phyloP scores from a whole-genome alignment of 257 asterid genomes.

The Capsicum pubescens region DNA sequence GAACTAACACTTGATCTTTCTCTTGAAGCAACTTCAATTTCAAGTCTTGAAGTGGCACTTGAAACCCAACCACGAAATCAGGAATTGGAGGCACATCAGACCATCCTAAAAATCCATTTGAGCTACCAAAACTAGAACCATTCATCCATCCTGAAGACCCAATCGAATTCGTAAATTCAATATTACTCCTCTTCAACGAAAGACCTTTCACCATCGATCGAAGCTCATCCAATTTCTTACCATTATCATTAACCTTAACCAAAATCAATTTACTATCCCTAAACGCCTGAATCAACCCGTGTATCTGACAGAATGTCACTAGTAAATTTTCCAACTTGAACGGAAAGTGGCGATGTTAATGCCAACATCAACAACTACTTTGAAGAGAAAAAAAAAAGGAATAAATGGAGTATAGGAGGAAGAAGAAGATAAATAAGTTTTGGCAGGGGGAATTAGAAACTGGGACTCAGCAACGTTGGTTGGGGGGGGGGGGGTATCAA shows the following conservation, averaged over 20 bases:
- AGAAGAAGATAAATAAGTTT: too few species aligned
- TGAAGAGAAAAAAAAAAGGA: not conserved
- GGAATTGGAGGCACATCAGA: conserved; percentile 34
- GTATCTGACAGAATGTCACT: conserved; percentile 34
- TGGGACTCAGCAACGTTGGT: too few species aligned
- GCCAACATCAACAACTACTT: conserved; percentile 25
- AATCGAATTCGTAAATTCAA: not conserved
- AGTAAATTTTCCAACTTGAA: conserved; percentile 29
- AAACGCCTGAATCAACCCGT: conserved; percentile 37
- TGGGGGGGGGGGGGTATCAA: too few species aligned
- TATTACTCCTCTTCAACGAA: not conserved
- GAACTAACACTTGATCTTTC: conserved; percentile 34
- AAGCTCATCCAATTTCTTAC: conserved; percentile 35
- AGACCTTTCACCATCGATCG: not conserved
- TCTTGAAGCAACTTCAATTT: conserved; percentile 36
- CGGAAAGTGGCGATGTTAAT: conserved; percentile 35
- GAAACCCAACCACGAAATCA: conserved; percentile 41
- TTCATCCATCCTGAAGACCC: not conserved
- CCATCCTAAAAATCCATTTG: conserved; percentile 34
- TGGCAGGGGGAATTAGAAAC: too few species aligned
- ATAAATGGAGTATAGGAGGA: too few species aligned
- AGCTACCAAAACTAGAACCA: not conserved
- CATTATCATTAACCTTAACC: conserved; percentile 26
- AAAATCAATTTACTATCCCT: conserved; percentile 41
- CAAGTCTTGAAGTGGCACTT: conserved; percentile 36